Base-by-base conservation (phyloP, 805 yeast species). In the Pichia gijzeniarum region DNA sequence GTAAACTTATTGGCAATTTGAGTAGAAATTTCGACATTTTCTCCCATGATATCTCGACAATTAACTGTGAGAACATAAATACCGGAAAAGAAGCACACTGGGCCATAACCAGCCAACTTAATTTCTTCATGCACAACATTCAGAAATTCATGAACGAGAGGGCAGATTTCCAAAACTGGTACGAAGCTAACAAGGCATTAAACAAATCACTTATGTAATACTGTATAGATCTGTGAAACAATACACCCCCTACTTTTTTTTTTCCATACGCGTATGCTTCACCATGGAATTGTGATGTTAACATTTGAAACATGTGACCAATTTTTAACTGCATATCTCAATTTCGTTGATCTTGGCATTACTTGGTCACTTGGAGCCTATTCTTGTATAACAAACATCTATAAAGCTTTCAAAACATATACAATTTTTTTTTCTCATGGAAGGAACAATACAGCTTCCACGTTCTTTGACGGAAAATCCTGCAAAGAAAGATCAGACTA, bases 51-150 rank as follows among this genome's bases (percentile, higher is more conserved):
- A 46, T 56, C 16, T 40, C 58, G 9, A 49, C 48, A 38, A 37
- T 33, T n/a, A 38, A 45, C n/a, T 44, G 46, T 33, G 16, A n/a
- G 10, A 34, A 21, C 35, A 5, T 27, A 5, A 32, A 30, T 10
- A 12, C 28, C 5, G 34, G 41, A 9, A 19, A 21, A 6, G 35
- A 12, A 1, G 32, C 12, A 9, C 44, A 38, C 12, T 55, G 60
- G 57, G 52, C 63, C 2, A 52, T 65, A 6, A 60, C 68, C 1
- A 49, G 63, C 34, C 67, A 64, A 48, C 21, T 66, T 17, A 65
- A 64, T 43, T 53, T 56, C 35, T 57, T 64, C 33, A 54, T 63
- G 7, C 55, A 56, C 25, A 60, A 65, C 48, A 53, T 64, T 33
- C 66, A 63, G 34, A 64, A 62, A 53, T 62, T 64, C 40, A 47